Evolutionary conservation across 164 flowering plant genomes (phyloP), one percentile per base, ranked within the genome.

Genomic region (Tetrastigma voinierianum): DNA sequence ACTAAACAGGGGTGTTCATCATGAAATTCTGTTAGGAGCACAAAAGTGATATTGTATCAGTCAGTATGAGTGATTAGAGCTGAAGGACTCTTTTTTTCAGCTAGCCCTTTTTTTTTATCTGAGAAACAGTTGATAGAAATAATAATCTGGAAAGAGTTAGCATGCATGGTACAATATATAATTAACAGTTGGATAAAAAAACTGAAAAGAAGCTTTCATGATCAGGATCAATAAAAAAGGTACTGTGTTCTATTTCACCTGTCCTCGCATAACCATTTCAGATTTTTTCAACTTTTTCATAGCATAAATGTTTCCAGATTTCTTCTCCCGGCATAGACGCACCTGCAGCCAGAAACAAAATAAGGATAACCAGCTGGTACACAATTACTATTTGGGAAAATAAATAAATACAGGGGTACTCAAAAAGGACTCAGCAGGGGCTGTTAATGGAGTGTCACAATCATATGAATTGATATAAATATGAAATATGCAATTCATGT

Each of bases 201-300:
- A 57, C n/a, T 57, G 58, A 9, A 20, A 23, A 18, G 10, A 57
- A 57, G 45, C 23, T 23, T 23, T 45, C 21, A 59, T 25, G 17
- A 53, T 10, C 32, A 60, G 19, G 10, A n/a, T 53, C 9, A 43
- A 45, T 9, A 23, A 8, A 45, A 62, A 54, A 25, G 43, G 40
- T 46, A 51, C 54, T 18, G 16, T 56, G 52, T 51, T 20, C 57
- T 48, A 67, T 64, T 70, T 85, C 71, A 96, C 99, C 96, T 96
- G 99, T 68, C 99, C 99, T 80, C 97, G 82, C 67, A 77, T 90
- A 66, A 96, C 84, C 99, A 96, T 96, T 76, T 96, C 99, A 68
- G 96, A 86, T 78, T 96, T 96, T 83, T 91, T 93, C 82, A 96
- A 76, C 79, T 96, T 96, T 70, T 96, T 96, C 99, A 96, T 96